A percentile compares a stretch with the other conserved stretches of the same genome.
Evolutionary conservation across 257 asterid genomes (phyloP).

Genomic region (Scutellaria galericulata): DNA sequence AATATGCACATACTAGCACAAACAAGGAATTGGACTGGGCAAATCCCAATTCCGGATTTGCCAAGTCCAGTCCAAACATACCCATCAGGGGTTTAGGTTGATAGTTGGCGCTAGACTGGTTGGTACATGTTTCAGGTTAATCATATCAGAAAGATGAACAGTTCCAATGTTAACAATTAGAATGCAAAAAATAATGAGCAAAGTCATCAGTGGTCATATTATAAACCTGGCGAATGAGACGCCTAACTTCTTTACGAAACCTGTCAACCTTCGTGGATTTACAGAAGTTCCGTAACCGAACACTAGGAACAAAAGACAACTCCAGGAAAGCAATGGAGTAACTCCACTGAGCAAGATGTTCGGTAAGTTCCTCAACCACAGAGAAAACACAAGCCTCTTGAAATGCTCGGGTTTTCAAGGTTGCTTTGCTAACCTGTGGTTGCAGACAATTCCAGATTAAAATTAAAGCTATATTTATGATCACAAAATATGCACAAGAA

Average conservation of each 20-base stretch:
- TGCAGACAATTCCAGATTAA: slow-evolving; percentile 31
- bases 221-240: slow-evolving; percentile 74
- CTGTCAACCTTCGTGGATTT: slow-evolving; percentile 93
- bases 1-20: no score
- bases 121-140: background rate
- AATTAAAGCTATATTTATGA: slow-evolving; percentile 4
- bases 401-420: slow-evolving; percentile 82
- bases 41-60: no score
- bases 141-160: background rate
- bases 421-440: slow-evolving; percentile 73
- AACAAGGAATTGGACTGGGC: no score
- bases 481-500: slow-evolving; percentile 15
- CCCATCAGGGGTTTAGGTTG: background rate
- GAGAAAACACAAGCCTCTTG: slow-evolving; percentile 91
- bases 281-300: slow-evolving; percentile 70
- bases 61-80: no score
- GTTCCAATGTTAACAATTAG: background rate
- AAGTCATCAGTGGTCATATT: background rate
- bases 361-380: slow-evolving; percentile 84
- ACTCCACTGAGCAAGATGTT: slow-evolving; percentile 96
- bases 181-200: slow-evolving; percentile 13
- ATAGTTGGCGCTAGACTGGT: background rate
- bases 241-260: slow-evolving; percentile 79
- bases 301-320: slow-evolving; percentile 77
- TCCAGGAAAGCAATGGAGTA: slow-evolving; percentile 80